Evolutionary conservation across 2,329 filamentous ascomycete genomes (phyloP), one percentile per base, ranked within the genome.

Genomic region (Sarocladium oryzae): DNA sequence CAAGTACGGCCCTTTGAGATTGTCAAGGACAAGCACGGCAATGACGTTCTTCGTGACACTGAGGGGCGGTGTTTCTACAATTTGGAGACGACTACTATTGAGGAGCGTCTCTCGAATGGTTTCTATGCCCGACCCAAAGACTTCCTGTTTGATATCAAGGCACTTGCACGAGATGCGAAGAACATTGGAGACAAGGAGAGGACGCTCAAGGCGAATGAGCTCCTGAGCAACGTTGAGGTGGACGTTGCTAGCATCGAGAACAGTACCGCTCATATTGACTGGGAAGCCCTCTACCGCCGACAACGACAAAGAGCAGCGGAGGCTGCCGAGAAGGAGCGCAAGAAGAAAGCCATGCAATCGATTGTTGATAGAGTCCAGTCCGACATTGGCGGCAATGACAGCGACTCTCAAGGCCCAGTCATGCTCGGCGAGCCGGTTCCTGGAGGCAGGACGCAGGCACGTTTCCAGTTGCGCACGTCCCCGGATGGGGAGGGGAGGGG

Each of bases 41-140:
- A 86, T 10, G 76, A 82, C 36, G 90, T 91, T 15, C 73, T 99
- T 40, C 75, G 82, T 35, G 88, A 97, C 57, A 83, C 81, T 4
- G 77, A 78, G 2, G 83, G 83, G 52, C 96, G 93, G 66, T 93
- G 91, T 66, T 97, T 85, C 66, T 97, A 96, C 73, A 99, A 99
- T 59, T 74, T 99, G 41, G 91, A 97, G 63, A 88, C 92, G 10
- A 86, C 86, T 3, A 92, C 87, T 1, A 96, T 99, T 50, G 93
- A 99, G 70, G 90, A 96, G 65, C 85, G 93, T n/a, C 75, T 99
- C 30, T 95, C 90, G 4, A 97, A 99, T 65, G 93, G 93, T 4
- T 99, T 89, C 69, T 99, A 99, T 68, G 89, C 90, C 59, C 83
- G 91, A 10, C 89, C 91, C 0, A 85, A 85, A 60, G 92, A 96